Evolutionary conservation across 768 basidiomycete species (phyloP), one percentile per base, ranked within the genome.

Genomic region (Agrocybe pediades): DNA sequence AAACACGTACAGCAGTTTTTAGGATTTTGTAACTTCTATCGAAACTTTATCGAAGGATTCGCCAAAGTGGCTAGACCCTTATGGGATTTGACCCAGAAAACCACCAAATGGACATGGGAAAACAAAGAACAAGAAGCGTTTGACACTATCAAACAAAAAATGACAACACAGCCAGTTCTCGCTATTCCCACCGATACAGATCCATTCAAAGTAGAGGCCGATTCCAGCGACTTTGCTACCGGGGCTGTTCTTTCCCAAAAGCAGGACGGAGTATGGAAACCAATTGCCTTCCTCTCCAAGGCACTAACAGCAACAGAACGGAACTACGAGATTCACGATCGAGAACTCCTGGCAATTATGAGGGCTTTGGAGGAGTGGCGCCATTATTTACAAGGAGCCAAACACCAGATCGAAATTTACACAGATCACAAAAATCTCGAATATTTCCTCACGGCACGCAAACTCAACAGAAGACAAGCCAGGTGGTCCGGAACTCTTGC

Each of bases 311-410:
- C 53, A 62, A 71, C 13, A 68, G 72, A 46, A 68, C 76, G n/a
- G n/a, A n/a, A n/a, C n/a, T n/a, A n/a, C n/a, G n/a, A n/a, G n/a
- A n/a, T n/a, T n/a, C n/a, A n/a, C 46, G 74, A 81, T 62, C 68
- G 69, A 49, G 78, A 81, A 61, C 46, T 80, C 4, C 64, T 79
- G 7, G 72, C 74, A 0, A 77, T 80, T 11, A 68, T 80, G 17
- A n/a, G 62, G 16, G 67, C 70, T 3, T 52, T 74, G 1, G 49
- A 62, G 5, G 59, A 65, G 23, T 77, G 70, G 71, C 39, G 63
- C 2, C 61, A 64, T 9, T 69, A 69, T 47, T 41, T 69, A 0
- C 50, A 60, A 8, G 64, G 63, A 26, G 27, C 62, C 1, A 4
- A 0, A 8, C 47, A 2, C 55, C 51, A 3, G 24, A 61, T 7